Conservation (phyloP, 1,139 yeast species). For the Sugiyamaella pinicola region DNA sequence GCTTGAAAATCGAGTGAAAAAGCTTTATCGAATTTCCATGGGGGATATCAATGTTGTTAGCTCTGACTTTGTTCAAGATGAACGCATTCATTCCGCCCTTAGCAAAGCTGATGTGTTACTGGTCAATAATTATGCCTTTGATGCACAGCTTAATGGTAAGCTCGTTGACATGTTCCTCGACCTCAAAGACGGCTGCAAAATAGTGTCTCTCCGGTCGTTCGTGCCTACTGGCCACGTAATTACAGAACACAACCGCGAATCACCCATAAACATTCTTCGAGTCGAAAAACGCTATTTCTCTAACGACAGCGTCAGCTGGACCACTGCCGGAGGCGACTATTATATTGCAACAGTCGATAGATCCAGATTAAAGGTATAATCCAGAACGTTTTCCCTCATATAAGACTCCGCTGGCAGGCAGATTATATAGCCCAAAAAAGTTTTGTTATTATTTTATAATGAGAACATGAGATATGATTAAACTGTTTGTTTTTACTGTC, state of each 20-base stretch:
- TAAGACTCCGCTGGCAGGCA: constrained; percentile 11
- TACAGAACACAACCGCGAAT: constrained; percentile 54
- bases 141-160: constrained; percentile 65
- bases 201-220: constrained; percentile 76
- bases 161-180: constrained; percentile 68
- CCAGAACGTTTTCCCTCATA: no score
- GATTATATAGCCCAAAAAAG: not conserved
- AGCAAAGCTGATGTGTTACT: constrained; percentile 70
- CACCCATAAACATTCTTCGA: constrained; percentile 59
- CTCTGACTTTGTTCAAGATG: constrained; percentile 69
- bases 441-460: not conserved
- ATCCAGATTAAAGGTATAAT: constrained; percentile 3
- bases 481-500: no score
- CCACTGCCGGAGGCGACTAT: constrained; percentile 80
- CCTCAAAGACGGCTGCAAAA: constrained; percentile 71
- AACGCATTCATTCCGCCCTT: constrained; percentile 55
- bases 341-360: constrained; percentile 71
- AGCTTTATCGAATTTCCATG: constrained; percentile 62
- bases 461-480: not conserved
- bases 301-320: constrained; percentile 84
- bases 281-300: constrained; percentile 69
- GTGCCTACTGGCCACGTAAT: constrained; percentile 58
- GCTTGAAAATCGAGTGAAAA: constrained; percentile 56
- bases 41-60: constrained; percentile 62
- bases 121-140: constrained; percentile 82